Evolutionary conservation across 306 rosid species (phyloP).

Genomic region (Quercus variabilis): DNA sequence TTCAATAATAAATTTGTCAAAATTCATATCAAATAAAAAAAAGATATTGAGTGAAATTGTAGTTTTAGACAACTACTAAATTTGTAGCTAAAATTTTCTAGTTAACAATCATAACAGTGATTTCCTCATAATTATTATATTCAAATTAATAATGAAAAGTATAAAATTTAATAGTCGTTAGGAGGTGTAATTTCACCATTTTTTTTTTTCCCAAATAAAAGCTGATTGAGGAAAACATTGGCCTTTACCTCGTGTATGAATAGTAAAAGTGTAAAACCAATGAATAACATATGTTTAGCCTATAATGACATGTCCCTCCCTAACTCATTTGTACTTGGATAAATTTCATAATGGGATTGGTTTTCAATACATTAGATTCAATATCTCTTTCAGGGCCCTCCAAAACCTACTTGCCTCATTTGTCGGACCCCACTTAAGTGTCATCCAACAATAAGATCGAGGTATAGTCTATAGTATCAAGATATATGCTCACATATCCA

Average conservation of each 20-base stretch:
- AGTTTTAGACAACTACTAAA: too few relatives aligned
- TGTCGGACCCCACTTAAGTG: conserved; percentile 3
- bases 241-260: background rate
- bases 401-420: background rate
- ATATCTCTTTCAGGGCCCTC: background rate
- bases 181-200: too few relatives aligned
- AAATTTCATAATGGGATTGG: background rate
- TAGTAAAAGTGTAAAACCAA: background rate
- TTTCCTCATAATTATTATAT: too few relatives aligned
- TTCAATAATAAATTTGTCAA: too few relatives aligned
- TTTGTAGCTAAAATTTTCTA: too few relatives aligned
- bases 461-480: conserved; percentile 7
- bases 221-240: background rate
- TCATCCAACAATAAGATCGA: conserved; percentile 10
- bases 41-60: too few relatives aligned
- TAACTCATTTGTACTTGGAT: background rate
- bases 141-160: too few relatives aligned
- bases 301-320: background rate
- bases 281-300: background rate
- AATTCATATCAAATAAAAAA: too few relatives aligned
- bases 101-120: too few relatives aligned
- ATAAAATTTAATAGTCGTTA: too few relatives aligned
- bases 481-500: background rate
- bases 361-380: background rate
- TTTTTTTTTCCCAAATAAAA: too few relatives aligned